Evolutionary conservation across 345 rosid genomes (phyloP), one percentile per base, ranked within the genome.

Genomic region (Dipteronia sinensis): DNA sequence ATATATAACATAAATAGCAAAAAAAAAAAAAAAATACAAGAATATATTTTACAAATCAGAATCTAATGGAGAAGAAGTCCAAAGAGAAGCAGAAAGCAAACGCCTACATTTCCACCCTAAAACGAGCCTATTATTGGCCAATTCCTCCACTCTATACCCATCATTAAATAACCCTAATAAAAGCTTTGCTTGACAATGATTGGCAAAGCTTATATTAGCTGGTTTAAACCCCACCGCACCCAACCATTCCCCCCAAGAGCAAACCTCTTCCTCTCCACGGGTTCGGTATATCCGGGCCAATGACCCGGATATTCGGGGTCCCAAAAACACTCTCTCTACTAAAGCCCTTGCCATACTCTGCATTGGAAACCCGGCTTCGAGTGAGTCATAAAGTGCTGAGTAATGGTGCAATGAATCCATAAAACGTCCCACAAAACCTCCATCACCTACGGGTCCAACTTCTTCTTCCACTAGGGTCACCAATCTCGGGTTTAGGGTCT

Each of bases 81-180:
- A 95, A 34, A 93, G 76, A 6, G 97, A 90, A 46, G 97, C 97
- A 0, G 98, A 93, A 40, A 95, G 90, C 76, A 95, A 76, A 65
- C 94, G 89, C 61, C 98, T 77, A 4, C 91, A 85, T 83, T 95
- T 95, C 98, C 98, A 95, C 0, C 97, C 94, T 31, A 95, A 72
- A 61, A 87, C 93, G 7, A 95, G 85, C 72, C 90, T 89, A 46
- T 93, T 92, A 47, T 62, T 72, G 16, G 80, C 89, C 78, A 89
- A 11, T 44, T 93, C 95, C 82, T 95, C 98, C 72, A 91, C 89
- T 59, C 80, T 82, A 65, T 89, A 92, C 0, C 98, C 98, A 65
- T 91, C 98, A 22, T 90, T 89, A 81, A 90, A 95, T 51, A 93
- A 73, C 6, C 97, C 95, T 66, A 95, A 67, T 67, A 93, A 84